Evolutionary conservation across 2,329 filamentous ascomycete species (phyloP).

Genomic region (Aspergillus bombycis): DNA sequence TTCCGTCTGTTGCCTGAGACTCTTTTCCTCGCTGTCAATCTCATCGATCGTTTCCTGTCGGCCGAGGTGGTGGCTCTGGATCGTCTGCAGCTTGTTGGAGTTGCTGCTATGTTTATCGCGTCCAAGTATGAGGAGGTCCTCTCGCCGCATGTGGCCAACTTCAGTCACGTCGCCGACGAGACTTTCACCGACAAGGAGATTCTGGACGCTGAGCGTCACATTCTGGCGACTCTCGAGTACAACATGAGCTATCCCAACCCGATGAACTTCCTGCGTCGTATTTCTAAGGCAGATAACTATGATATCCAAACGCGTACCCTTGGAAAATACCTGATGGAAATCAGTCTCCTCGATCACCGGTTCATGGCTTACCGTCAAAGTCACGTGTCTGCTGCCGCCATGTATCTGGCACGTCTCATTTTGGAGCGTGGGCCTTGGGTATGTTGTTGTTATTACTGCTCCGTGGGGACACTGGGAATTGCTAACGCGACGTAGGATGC

Average conservation of each 20-base stretch:
- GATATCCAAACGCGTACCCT: constrained; percentile 97
- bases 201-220: constrained; percentile 92
- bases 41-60: constrained; percentile 96
- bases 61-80: constrained; percentile 95
- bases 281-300: constrained; percentile 99
- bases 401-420: constrained; percentile 91
- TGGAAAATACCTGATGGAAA: constrained; percentile 97
- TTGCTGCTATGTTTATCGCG: constrained; percentile 99
- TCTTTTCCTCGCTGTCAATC: constrained; percentile 94
- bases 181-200: constrained; percentile 96
- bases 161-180: constrained; percentile 94
- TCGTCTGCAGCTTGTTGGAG: constrained; percentile 92
- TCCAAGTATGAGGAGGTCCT: constrained; percentile 99
- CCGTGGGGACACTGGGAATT: background rate
- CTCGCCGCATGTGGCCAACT: constrained; percentile 95
- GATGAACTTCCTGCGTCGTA: constrained; percentile 98
- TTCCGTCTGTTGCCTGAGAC: constrained; percentile 96
- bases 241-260: constrained; percentile 98
- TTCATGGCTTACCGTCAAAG: constrained; percentile 90
- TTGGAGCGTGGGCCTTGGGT: constrained; percentile 91
- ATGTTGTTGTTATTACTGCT: background rate
- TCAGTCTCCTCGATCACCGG: constrained; percentile 90
- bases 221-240: constrained; percentile 88
- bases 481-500: constrained; percentile 63
- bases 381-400: constrained; percentile 86